Percentiles rank a stretch among this genome's conserved stretches.
These are phyloP conservation scores for Graphilbum sp. DNA, from an alignment of 2,329 filamentous ascomycete species.

Conservation along the genomic window DNA sequence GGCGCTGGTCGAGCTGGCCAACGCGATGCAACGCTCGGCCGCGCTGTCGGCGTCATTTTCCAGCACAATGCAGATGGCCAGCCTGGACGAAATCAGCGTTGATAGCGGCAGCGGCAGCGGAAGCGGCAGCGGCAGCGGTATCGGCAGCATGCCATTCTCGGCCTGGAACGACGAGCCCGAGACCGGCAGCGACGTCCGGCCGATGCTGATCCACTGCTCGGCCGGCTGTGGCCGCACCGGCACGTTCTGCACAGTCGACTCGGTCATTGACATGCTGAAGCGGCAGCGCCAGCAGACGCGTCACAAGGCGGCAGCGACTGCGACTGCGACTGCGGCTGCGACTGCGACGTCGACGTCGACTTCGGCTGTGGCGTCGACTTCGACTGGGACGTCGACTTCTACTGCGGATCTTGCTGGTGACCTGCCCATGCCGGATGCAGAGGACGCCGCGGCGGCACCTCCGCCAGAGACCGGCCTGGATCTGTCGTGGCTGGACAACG, in stretches of 20 bases:
- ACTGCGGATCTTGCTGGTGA: too few species aligned
- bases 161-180: slow-evolving; percentile 45
- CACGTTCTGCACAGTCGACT: slow-evolving; percentile 92
- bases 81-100: too few species aligned
- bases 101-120: slow-evolving; percentile 18
- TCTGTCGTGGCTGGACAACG: slow-evolving; percentile 49
- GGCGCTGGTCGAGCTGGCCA: slow-evolving; percentile 77
- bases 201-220: slow-evolving; percentile 86
- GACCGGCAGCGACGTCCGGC: slow-evolving; percentile 34
- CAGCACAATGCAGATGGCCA: too few species aligned
- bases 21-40: slow-evolving; percentile 56
- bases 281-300: slow-evolving; percentile 38
- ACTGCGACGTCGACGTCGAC: slow-evolving; percentile 17
- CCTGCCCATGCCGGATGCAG: too few species aligned
- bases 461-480: not conserved
- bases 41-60: too few species aligned
- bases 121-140: not conserved
- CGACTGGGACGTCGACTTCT: too few species aligned
- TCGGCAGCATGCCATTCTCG: slow-evolving; percentile 15
- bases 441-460: too few species aligned
- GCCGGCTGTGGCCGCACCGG: slow-evolving; percentile 92
- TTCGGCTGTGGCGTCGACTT: too few species aligned
- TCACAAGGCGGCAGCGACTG: not conserved
- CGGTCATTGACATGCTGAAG: slow-evolving; percentile 91
- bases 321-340: slow-evolving; percentile 22